These are phyloP conservation scores for Kurtzmaniella quercitrusa DNA, from an alignment of 1,139 yeast genomes.

Conservation along the genomic window DNA sequence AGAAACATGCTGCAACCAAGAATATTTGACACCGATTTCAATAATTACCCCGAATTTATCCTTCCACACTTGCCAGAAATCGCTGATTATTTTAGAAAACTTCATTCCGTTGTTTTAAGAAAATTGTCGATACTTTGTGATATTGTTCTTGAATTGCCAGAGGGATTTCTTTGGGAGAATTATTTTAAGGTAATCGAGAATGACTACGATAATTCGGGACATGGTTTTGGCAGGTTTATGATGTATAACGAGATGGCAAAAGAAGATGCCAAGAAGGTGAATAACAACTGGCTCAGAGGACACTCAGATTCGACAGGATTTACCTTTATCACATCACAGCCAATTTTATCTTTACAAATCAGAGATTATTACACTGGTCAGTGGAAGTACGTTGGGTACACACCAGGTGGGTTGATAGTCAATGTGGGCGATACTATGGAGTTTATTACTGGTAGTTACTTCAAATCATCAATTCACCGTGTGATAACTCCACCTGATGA, in stretches of 20 bases:
- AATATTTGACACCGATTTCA: slow-evolving; percentile 17
- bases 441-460: slow-evolving; percentile 27
- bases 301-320: slow-evolving; percentile 28
- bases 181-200: slow-evolving; percentile 22
- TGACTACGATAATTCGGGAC: slow-evolving; percentile 23
- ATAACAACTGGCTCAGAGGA: slow-evolving; percentile 21
- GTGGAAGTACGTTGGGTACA: slow-evolving; percentile 26
- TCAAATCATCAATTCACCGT: slow-evolving; percentile 27
- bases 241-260: slow-evolving; percentile 25
- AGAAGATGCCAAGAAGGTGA: slow-evolving; percentile 19
- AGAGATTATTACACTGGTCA: slow-evolving; percentile 22
- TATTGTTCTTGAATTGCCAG: slow-evolving; percentile 28
- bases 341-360: slow-evolving; percentile 26
- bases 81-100: slow-evolving; percentile 22
- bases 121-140: slow-evolving; percentile 26
- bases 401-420: slow-evolving; percentile 23
- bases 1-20: slow-evolving; percentile 20
- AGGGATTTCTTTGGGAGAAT: slow-evolving; percentile 29
- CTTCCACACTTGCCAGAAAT: slow-evolving; percentile 24
- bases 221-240: slow-evolving; percentile 33
- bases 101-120: slow-evolving; percentile 21
- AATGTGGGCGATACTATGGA: slow-evolving; percentile 28
- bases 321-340: slow-evolving; percentile 27
- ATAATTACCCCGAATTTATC: slow-evolving; percentile 26
- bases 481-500: slow-evolving; percentile 27